Conservation (phyloP, 345 rosid genomes). For the Iberis pinnata region DNA sequence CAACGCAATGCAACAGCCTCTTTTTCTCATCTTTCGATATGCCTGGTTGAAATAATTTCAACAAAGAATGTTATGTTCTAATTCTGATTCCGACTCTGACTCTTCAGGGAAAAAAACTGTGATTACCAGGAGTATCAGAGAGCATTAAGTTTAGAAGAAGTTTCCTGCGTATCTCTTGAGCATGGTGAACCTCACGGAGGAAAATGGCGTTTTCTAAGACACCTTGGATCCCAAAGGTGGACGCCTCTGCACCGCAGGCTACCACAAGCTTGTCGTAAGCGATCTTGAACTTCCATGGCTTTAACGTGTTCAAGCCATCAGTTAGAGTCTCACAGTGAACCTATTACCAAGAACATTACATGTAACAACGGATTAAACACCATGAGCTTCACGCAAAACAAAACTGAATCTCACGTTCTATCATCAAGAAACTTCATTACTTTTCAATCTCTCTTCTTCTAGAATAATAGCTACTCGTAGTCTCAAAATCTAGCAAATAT, state of each 20-base stretch:
- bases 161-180: constrained; percentile 87
- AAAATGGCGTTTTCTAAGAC: constrained; percentile 69
- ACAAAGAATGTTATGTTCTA: neutral
- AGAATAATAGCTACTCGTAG: no score
- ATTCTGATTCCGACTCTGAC: neutral
- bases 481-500: no score
- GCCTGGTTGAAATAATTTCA: constrained; percentile 31
- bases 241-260: constrained; percentile 80
- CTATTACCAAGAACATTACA: constrained; percentile 31
- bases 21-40: constrained; percentile 67
- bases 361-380: constrained; percentile 13
- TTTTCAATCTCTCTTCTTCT: no score
- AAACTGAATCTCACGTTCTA: neutral
- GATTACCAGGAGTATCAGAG: constrained; percentile 77
- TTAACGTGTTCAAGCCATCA: constrained; percentile 43
- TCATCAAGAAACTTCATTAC: neutral
- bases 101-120: neutral
- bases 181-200: constrained; percentile 88
- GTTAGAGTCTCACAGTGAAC: constrained; percentile 76
- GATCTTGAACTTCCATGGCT: constrained; percentile 69
- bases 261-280: constrained; percentile 82
- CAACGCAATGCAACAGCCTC: constrained; percentile 82
- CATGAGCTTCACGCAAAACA: neutral
- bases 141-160: constrained; percentile 88
- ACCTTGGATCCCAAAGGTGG: constrained; percentile 78